Percentiles rank a stretch among this genome's conserved stretches.
phyloP scores from a whole-genome alignment of 768 basidiomycete species.

The Psilocybe cyanescens region DNA sequence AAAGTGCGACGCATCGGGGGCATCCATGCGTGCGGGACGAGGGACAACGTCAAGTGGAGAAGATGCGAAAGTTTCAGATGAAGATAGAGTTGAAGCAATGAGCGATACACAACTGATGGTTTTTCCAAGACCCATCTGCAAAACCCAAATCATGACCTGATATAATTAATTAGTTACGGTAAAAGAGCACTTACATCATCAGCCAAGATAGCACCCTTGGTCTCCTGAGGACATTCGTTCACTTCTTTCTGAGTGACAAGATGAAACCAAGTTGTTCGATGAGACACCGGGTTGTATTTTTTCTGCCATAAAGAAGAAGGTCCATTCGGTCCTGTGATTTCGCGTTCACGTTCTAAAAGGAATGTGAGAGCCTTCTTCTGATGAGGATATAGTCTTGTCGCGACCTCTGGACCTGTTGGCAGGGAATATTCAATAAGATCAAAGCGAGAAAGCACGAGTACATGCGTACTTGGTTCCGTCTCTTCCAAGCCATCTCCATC shows the following conservation, averaged over 20 bases:
- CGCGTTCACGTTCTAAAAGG: slow-evolving; percentile 85
- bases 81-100: slow-evolving; percentile 80
- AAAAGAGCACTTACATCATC: slow-evolving; percentile 78
- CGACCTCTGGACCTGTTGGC: slow-evolving; percentile 64
- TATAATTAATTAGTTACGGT: slow-evolving; percentile 9
- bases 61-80: slow-evolving; percentile 69
- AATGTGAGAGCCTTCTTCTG: slow-evolving; percentile 98
- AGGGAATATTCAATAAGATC: slow-evolving; percentile 12
- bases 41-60: slow-evolving; percentile 52
- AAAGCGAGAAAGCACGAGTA: slow-evolving; percentile 14
- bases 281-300: slow-evolving; percentile 51
- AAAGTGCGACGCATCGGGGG: slow-evolving; percentile 61
- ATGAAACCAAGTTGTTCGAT: slow-evolving; percentile 68
- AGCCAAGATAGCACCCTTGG: slow-evolving; percentile 90
- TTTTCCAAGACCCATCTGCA: slow-evolving; percentile 96
- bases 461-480: slow-evolving; percentile 76
- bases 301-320: slow-evolving; percentile 76
- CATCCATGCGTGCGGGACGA: slow-evolving; percentile 35
- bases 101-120: slow-evolving; percentile 95
- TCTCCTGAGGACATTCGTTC: slow-evolving; percentile 65
- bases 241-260: slow-evolving; percentile 83
- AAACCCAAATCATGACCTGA: slow-evolving; percentile 8
- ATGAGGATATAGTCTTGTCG: slow-evolving; percentile 91
- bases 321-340: slow-evolving; percentile 59
- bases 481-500: slow-evolving; percentile 87